Percentiles rank a stretch among this genome's conserved stretches.
Conservation (phyloP, 805 yeast genomes). For the Starmerella etchellsii region DNA sequence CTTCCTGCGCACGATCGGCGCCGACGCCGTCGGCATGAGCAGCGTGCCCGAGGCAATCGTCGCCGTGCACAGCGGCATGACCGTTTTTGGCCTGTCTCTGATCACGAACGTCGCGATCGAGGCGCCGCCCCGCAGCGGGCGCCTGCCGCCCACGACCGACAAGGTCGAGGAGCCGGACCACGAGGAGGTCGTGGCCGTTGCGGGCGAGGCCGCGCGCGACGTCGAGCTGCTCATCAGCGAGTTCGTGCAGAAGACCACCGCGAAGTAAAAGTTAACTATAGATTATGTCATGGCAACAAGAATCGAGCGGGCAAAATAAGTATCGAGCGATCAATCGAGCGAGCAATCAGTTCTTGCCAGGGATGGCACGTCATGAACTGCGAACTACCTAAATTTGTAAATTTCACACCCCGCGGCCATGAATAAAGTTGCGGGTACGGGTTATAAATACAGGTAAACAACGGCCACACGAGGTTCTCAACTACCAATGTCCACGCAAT, state of each 20-base stretch:
- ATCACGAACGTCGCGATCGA: constrained; percentile 75
- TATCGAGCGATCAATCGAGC: too few relatives aligned
- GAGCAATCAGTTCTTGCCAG: too few relatives aligned
- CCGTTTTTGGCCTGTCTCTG: constrained; percentile 70
- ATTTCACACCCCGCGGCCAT: too few relatives aligned
- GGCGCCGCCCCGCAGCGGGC: constrained; percentile 31
- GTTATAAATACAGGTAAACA: too few relatives aligned
- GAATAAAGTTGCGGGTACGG: too few relatives aligned
- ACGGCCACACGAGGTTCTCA: too few relatives aligned
- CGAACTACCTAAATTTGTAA: too few relatives aligned
- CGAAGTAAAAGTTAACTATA: too few relatives aligned
- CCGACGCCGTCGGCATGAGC: constrained; percentile 95
- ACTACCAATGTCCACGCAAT: too few relatives aligned
- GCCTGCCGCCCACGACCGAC: constrained; percentile 9
- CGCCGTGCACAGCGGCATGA: constrained; percentile 78
- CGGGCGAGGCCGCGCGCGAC: constrained; percentile 67
- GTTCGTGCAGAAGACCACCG: constrained; percentile 14
- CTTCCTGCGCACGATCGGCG: constrained; percentile 57
- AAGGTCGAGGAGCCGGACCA: constrained; percentile 72
- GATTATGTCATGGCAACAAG: too few relatives aligned
- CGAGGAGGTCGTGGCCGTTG: constrained; percentile 79
- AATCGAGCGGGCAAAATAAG: too few relatives aligned
- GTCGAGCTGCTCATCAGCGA: constrained; percentile 49
- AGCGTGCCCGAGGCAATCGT: constrained; percentile 93
- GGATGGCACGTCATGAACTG: too few relatives aligned